Evolutionary conservation across 106 monocot genomes (phyloP), one percentile per base, ranked within the genome.

Genomic region (Allium sativum): DNA sequence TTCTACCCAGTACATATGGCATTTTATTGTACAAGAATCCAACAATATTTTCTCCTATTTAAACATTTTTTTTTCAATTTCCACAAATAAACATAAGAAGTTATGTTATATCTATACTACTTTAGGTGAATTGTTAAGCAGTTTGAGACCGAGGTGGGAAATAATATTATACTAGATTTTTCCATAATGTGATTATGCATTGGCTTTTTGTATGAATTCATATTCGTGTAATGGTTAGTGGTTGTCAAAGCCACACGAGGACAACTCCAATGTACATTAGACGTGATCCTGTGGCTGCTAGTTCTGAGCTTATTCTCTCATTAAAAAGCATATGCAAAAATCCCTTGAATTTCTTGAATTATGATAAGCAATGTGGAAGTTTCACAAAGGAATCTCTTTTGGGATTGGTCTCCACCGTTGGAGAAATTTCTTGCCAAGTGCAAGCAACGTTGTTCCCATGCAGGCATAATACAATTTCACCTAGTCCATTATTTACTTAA

Each of bases 371-470:
- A 52, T 80, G 77, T 61, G 72, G 73, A 57, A 65, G 64, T 45
- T 71, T 66, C 65, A 62, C 68, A 17, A 68, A 65, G 60, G 90
- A 96, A 73, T 87, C 90, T 57, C 52, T 91, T 65, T 72, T 76
- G 57, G 87, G 91, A 42, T 73, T 96, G 58, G 91, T 96, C 18
- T 96, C 91, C 70, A 96, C 96, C 15, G 96, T 96, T 17, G 96
- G 96, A 43, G 84, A 96, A 65, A 73, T 96, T 53, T 82, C 84
- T 58, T 56, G 55, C 96, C 96, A 21, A 78, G 96, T 65, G 96
- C 96, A 71, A 96, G 91, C 76, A 96, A 96, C 68, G 96, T 96
- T 56, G 91, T 96, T 46, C 96, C 96, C 61, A 87, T 91, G 48
- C 84, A 96, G 91, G 95, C 45, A 90, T 18, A 17, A 21, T 45